These are phyloP conservation scores for Heritiera littoralis DNA, from an alignment of 345 rosid genomes.

Conservation along the genomic window DNA sequence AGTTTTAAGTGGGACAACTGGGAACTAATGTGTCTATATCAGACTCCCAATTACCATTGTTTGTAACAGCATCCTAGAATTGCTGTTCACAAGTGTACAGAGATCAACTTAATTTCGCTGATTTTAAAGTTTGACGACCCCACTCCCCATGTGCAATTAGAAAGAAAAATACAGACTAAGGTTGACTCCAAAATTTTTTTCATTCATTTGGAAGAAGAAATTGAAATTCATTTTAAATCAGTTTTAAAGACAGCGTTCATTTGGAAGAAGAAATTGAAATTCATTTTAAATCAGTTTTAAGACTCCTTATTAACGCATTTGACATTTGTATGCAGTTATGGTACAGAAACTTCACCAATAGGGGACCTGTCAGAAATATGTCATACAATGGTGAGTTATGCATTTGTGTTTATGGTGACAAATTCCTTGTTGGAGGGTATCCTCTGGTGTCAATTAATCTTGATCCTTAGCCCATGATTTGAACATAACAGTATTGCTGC, in stretches of 20 bases:
- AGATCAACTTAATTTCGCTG: background rate
- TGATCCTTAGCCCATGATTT: background rate
- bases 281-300: background rate
- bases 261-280: background rate
- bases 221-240: background rate
- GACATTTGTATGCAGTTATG: constrained; percentile 61
- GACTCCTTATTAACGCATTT: constrained; percentile 10
- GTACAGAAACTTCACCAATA: constrained; percentile 69
- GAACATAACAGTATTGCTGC: background rate
- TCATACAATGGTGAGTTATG: constrained; percentile 62
- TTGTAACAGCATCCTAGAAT: background rate
- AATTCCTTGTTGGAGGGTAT: background rate
- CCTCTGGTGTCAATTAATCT: background rate
- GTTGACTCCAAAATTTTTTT: background rate
- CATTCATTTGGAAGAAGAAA: background rate
- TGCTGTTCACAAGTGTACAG: background rate
- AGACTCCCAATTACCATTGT: background rate
- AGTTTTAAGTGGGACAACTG: background rate
- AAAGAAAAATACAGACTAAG: background rate
- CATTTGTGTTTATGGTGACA: constrained; percentile 13
- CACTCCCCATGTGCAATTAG: background rate
- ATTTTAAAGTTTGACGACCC: background rate
- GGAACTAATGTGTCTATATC: background rate
- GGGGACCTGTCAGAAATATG: constrained; percentile 81
- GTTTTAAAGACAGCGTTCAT: background rate